Evolutionary conservation across 1,284 basidiomycete species (phyloP).

Genomic region (Cryptococcus amylolentus): DNA sequence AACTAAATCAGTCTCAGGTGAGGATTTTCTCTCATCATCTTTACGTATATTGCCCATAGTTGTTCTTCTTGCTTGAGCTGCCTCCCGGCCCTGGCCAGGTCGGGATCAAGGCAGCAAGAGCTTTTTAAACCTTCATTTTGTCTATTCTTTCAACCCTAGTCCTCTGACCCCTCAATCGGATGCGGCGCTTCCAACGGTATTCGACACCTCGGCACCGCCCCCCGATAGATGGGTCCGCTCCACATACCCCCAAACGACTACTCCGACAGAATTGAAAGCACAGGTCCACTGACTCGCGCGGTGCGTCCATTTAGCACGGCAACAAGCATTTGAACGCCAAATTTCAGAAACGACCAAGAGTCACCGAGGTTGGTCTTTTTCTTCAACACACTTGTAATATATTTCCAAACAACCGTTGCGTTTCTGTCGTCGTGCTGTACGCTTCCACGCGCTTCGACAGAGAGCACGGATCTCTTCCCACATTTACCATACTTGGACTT

Average conservation of each 20-base stretch:
- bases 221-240: background rate
- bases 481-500: slow-evolving; percentile 9
- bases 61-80: slow-evolving; percentile 24
- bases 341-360: slow-evolving; percentile 89
- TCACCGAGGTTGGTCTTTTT: slow-evolving; percentile 75
- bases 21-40: slow-evolving; percentile 51
- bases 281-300: slow-evolving; percentile 1
- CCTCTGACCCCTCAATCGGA: background rate
- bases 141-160: slow-evolving; percentile 14
- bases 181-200: background rate
- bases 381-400: background rate
- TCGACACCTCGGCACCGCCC: background rate
- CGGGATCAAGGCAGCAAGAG: slow-evolving; percentile 32
- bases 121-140: slow-evolving; percentile 20
- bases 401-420: slow-evolving; percentile 1
- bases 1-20: slow-evolving; percentile 92
- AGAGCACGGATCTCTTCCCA: background rate
- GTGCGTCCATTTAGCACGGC: slow-evolving; percentile 60
- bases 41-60: slow-evolving; percentile 26
- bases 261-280: background rate
- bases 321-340: slow-evolving; percentile 87
- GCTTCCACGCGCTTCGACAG: slow-evolving; percentile 1
- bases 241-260: background rate
- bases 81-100: slow-evolving; percentile 41
- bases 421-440: background rate